Evolutionary conservation across 495 filamentous ascomycete genomes (phyloP).

Genomic region (Clohesyomyces aquaticus): DNA sequence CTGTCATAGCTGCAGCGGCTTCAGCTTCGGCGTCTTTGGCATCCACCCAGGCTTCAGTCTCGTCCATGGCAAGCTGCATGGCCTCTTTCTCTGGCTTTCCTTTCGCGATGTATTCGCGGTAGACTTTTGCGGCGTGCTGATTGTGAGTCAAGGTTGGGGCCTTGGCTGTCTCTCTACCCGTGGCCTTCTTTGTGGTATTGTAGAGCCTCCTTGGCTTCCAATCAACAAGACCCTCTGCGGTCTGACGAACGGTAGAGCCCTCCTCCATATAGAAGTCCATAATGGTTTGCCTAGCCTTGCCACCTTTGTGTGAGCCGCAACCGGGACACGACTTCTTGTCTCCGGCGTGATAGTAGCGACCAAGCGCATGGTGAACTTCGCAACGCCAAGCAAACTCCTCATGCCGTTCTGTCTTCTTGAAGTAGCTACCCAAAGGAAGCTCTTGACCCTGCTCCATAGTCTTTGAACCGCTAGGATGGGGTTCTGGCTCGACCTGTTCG

Average conservation of each 20-base stretch:
- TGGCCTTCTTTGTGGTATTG: constrained; percentile 18
- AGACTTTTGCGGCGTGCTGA: constrained; percentile 11
- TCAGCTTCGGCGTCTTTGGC: neutral
- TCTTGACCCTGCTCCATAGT: constrained; percentile 32
- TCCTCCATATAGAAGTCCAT: constrained; percentile 31
- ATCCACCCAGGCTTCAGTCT: neutral
- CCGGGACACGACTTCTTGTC: constrained; percentile 25
- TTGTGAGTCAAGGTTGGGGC: constrained; percentile 5
- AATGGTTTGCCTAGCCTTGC: neutral
- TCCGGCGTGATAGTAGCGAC: constrained; percentile 26
- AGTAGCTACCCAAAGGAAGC: constrained; percentile 12
- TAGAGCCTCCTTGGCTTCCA: constrained; percentile 20
- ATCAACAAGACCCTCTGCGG: constrained; percentile 1
- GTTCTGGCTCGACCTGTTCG: constrained; percentile 13
- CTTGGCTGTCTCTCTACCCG: neutral
- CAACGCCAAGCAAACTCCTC: constrained; percentile 34
- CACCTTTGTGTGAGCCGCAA: constrained; percentile 17
- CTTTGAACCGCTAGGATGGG: constrained; percentile 22
- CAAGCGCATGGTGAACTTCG: constrained; percentile 24
- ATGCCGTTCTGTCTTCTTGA: neutral
- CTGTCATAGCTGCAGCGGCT: neutral
- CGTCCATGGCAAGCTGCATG: neutral
- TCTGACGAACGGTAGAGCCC: constrained; percentile 19
- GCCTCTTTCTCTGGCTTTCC: neutral
- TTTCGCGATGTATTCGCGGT: constrained; percentile 14